A percentile compares a stretch with the other conserved stretches of the same genome.
phyloP scores from a whole-genome alignment of 345 rosid species.

The Turnera subulata region DNA sequence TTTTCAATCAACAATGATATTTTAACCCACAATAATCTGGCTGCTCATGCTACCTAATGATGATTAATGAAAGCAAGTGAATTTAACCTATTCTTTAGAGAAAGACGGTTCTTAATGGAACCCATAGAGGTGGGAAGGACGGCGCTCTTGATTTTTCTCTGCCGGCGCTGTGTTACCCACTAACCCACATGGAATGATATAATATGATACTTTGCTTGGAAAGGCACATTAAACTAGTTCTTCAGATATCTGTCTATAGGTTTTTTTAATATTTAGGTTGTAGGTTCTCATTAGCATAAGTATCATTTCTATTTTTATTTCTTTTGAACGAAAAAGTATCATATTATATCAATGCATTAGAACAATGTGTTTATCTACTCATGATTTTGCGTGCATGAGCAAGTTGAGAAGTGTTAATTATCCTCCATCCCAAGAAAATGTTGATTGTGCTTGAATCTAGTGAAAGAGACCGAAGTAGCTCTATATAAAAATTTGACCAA shows the following conservation, averaged over 20 bases:
- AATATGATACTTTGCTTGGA: constrained; percentile 1
- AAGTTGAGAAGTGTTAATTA: no score
- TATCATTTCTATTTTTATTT: not conserved
- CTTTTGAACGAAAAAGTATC: no score
- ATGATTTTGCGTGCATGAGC: no score
- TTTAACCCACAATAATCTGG: constrained; percentile 16
- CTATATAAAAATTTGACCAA: no score
- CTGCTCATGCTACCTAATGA: constrained; percentile 29
- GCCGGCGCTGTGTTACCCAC: constrained; percentile 64
- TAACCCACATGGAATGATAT: constrained; percentile 10
- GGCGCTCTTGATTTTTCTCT: constrained; percentile 42
- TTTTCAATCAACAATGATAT: not conserved
- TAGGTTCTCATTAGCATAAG: not conserved
- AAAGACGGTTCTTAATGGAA: constrained; percentile 22
- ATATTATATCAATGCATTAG: no score
- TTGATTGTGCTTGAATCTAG: no score
- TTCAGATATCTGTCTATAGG: no score
- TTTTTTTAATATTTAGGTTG: not conserved
- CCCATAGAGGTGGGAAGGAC: constrained; percentile 32
- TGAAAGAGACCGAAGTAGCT: no score
- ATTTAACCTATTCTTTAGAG: constrained; percentile 12
- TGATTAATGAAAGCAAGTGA: constrained; percentile 11
- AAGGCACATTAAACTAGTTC: constrained; percentile 3
- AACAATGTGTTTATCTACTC: no score
- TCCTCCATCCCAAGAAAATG: no score